phyloP scores from a whole-genome alignment of 768 basidiomycete genomes.

The Lactarius deliciosus region DNA sequence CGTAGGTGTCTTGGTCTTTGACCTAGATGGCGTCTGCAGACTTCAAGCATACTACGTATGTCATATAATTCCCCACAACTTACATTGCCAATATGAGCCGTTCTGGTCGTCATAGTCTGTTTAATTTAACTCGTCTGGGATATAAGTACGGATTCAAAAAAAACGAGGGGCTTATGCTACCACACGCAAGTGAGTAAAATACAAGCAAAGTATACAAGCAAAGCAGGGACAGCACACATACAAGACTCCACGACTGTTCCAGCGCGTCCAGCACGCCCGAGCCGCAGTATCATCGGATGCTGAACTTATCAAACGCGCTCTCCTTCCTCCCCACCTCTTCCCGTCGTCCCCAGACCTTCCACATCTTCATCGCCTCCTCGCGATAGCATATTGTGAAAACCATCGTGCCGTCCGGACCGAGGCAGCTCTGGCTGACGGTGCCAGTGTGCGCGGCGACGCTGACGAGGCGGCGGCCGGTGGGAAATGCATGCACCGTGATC shows the following conservation, averaged over 20 bases:
- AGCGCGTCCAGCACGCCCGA: constrained; percentile 3
- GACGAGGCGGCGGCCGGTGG: constrained; percentile 49
- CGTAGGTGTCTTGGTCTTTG: neutral
- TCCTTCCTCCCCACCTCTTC: constrained; percentile 24
- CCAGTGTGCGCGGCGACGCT: constrained; percentile 56
- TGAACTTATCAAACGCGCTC: constrained; percentile 29
- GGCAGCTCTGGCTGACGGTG: constrained; percentile 57
- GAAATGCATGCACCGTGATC: constrained; percentile 54
- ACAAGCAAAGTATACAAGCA: constrained; percentile 24
- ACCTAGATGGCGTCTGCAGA: no score
- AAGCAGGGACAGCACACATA: constrained; percentile 1
- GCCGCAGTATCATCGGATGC: constrained; percentile 21
- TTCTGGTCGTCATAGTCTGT: neutral
- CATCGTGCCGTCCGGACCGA: constrained; percentile 60
- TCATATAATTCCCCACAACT: no score
- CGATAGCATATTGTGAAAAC: constrained; percentile 62
- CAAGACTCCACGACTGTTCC: neutral
- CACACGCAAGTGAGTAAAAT: constrained; percentile 8
- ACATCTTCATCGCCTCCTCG: constrained; percentile 73
- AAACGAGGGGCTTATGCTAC: neutral
- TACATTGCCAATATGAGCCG: neutral
- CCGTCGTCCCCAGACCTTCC: constrained; percentile 56
- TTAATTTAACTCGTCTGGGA: neutral
- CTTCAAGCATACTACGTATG: no score
- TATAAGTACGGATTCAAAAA: neutral